Evolutionary conservation across 306 rosid species (phyloP), one percentile per base, ranked within the genome.

Genomic region (Prinsepia uniflora): DNA sequence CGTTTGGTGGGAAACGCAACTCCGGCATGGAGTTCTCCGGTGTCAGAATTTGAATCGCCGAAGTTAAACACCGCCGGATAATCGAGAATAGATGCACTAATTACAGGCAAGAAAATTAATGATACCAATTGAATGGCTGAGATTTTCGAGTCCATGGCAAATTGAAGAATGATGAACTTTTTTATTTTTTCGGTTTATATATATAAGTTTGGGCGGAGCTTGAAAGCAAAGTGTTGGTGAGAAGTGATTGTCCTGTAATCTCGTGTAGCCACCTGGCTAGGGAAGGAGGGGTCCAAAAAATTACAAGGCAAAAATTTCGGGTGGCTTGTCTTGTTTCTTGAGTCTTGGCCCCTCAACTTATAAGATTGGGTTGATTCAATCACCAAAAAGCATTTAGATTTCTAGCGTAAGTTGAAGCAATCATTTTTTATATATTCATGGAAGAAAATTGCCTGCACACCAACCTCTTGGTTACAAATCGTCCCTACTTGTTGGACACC

Each of bases 31-130:
- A 81, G 11, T 19, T 79, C 80, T 1, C 85, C 85, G 0, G 85
- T 73, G 67, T 81, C 85, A 8, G 85, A 81, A 74, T 81, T 81
- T 1, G 85, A 81, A 71, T 81, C 82, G 8, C 82, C 80, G 30
- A 81, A 78, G 82, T 81, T 81, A 44, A 81, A 81, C 13, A 81
- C 71, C 9, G 82, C 77, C 10, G 82, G 77, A 55, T 73, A 66
- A 42, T 41, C 74, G 62, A 74, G 76, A 55, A 58, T 19, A 66
- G 11, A 34, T 47, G 74, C 42, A 67, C 12, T 53, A 19, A 45
- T 36, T 15, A 22, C 6, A 70, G 71, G 76, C 44, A 80, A 80
- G 60, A 24, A 11, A 3, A 40, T 50, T 2, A 76, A 59, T 39
- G 75, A 67, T 8, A 76, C 19, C 36, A 59, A 62, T 55, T 22